phyloP scores from a whole-genome alignment of 257 asterid genomes.

The Solanum clarkiae region DNA sequence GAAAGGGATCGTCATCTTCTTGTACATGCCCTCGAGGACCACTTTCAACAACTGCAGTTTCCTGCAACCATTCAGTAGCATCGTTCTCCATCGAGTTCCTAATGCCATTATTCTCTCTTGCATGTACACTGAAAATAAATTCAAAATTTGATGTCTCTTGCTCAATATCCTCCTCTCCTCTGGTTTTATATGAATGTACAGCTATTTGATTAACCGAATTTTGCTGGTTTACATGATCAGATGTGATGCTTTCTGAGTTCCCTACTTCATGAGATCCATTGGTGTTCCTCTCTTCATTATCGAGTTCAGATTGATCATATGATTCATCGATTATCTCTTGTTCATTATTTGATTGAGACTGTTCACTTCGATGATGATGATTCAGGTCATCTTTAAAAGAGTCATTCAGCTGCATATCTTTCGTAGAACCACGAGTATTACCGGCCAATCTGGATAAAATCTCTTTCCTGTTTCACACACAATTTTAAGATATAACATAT shows the following conservation, averaged over 20 bases:
- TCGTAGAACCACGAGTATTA: conserved; percentile 17
- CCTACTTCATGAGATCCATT: conserved; percentile 1
- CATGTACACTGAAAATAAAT: conserved; percentile 6
- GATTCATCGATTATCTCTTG: conserved; percentile 10
- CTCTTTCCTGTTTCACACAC: conserved; percentile 49
- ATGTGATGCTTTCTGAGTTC: conserved; percentile 7
- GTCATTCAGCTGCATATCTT: conserved; percentile 11
- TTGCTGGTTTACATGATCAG: conserved; percentile 8
- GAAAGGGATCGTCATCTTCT: conserved; percentile 13
- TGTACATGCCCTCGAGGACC: neutral
- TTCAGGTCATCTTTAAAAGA: conserved; percentile 10
- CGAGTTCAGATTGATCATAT: conserved; percentile 16
- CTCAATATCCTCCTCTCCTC: conserved; percentile 10
- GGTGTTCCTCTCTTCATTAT: conserved; percentile 21
- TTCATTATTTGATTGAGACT: conserved; percentile 4
- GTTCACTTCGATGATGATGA: neutral
- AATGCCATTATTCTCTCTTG: conserved; percentile 7
- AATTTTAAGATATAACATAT: neutral
- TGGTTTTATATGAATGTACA: conserved; percentile 12
- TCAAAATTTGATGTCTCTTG: conserved; percentile 11
- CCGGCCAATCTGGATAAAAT: conserved; percentile 52
- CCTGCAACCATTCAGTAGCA: conserved; percentile 11
- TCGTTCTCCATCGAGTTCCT: neutral
- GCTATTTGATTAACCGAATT: neutral
- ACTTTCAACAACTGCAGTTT: conserved; percentile 8